Evolutionary conservation across 2,329 filamentous ascomycete species (phyloP).

Genomic region (Cladosporium phlei): DNA sequence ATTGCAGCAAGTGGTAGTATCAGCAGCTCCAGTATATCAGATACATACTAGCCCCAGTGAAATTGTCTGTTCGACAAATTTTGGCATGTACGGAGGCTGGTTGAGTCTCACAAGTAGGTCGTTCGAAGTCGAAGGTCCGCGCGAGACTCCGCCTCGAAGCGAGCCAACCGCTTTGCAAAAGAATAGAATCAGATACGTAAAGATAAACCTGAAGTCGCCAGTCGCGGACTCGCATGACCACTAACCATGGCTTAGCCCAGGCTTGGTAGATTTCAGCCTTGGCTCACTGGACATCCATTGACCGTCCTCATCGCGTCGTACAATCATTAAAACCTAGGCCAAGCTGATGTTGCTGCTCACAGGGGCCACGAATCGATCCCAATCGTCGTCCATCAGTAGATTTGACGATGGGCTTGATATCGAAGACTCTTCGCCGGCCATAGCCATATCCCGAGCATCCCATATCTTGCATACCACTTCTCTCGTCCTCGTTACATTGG

Average conservation of each 20-base stretch:
- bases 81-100: no score
- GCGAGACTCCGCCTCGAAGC: background rate
- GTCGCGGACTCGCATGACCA: background rate
- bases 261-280: no score
- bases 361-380: conserved; percentile 41
- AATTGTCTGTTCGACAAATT: no score
- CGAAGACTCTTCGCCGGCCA: conserved; percentile 10
- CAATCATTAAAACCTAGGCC: conserved; percentile 25
- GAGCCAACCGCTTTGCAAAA: background rate
- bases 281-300: no score
- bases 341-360: conserved; percentile 40
- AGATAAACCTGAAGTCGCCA: background rate
- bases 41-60: no score
- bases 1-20: no score
- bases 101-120: background rate
- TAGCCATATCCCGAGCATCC: conserved; percentile 39
- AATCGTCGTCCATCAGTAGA: conserved; percentile 36
- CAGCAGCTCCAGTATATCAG: no score
- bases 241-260: background rate
- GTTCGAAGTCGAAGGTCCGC: conserved; percentile 1
- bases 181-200: background rate
- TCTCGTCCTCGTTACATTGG: conserved; percentile 43
- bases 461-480: conserved; percentile 47
- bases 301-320: background rate
- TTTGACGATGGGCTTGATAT: conserved; percentile 10